Base-by-base conservation (phyloP, 495 filamentous ascomycete genomes). In the Cenococcum geophilum region DNA sequence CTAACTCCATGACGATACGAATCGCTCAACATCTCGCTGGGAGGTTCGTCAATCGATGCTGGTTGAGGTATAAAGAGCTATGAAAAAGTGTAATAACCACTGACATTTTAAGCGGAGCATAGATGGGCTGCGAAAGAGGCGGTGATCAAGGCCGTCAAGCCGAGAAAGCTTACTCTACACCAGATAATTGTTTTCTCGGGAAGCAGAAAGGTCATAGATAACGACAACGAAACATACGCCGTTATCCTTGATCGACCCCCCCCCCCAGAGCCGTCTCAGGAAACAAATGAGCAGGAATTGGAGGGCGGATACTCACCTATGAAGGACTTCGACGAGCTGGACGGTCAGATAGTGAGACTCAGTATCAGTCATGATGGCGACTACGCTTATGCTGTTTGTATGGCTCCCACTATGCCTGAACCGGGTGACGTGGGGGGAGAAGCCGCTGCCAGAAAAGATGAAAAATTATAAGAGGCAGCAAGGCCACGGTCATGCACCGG, bases 81-180 rank as follows among this genome's bases (percentile, higher is more conserved):
- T 23, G 8, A 25, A 21, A 2, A 10, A 4, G 4, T 4, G 18
- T 14, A 14, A 45, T 45, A 18, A 18, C 11, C 14, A 10, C 40
- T 45, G 11, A 45, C 40, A 45, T 14, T 32, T 34, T 53, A 1
- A 2, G 3, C 4, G 2, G n/a, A 25, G 49, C 14, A 23, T 56
- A 56, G 54, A 40, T 56, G 54, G 54, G 54, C 54, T 22, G 54
- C 54, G 8, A 56, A 56, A 56, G 54, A 56, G 37, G 54, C 54
- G 5, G 32, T 56, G 9, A 56, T 56, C 21, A 56, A 56, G 32
- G 54, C 54, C 14, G 37, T 56, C 8, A 52, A 52, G 49, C 54
- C 54, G 16, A 20, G 34, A 6, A 22, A 8, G 11, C 6, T 56
- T n/a, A 22, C 20, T 32, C 12, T 40, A 8, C 34, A 32, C 8